Conservation (phyloP, 768 basidiomycete species). For the Naganishia onofrii region DNA sequence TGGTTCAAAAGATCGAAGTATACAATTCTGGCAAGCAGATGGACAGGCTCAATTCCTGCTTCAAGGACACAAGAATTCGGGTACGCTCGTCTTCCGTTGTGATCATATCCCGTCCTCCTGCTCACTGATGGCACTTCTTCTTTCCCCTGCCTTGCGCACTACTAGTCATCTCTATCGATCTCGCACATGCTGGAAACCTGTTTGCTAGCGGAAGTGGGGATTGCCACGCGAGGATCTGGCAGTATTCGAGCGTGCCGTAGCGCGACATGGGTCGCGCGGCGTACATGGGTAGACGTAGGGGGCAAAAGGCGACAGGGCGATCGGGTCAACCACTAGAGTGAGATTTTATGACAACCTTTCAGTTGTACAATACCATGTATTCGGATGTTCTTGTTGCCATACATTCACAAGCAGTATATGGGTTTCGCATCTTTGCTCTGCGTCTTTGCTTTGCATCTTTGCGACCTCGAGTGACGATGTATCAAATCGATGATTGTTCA, state of each 20-base stretch:
- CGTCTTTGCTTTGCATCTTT: too few species aligned
- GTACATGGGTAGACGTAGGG: neutral
- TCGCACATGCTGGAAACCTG: slow-evolving; percentile 62
- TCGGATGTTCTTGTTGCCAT: neutral
- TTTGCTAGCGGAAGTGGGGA: slow-evolving; percentile 71
- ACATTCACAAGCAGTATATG: neutral
- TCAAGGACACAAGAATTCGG: slow-evolving; percentile 72
- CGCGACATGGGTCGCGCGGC: too few species aligned
- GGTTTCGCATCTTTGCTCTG: too few species aligned
- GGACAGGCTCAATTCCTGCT: slow-evolving; percentile 86
- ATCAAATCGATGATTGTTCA: neutral
- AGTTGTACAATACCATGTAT: slow-evolving; percentile 19
- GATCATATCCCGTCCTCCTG: neutral
- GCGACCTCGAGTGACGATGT: too few species aligned
- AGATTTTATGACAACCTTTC: too few species aligned
- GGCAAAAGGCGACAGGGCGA: neutral
- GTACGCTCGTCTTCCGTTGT: slow-evolving; percentile 53
- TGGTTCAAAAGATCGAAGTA: slow-evolving; percentile 91
- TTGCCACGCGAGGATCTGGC: slow-evolving; percentile 68
- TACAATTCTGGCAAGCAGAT: slow-evolving; percentile 74
- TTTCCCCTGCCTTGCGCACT: too few species aligned
- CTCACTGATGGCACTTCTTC: neutral
- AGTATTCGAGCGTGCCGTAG: slow-evolving; percentile 37
- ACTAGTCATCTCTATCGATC: slow-evolving; percentile 69
- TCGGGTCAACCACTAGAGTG: too few species aligned